Base-by-base conservation (phyloP, 2,329 filamentous ascomycete genomes). In the Thelonectria blattea region DNA sequence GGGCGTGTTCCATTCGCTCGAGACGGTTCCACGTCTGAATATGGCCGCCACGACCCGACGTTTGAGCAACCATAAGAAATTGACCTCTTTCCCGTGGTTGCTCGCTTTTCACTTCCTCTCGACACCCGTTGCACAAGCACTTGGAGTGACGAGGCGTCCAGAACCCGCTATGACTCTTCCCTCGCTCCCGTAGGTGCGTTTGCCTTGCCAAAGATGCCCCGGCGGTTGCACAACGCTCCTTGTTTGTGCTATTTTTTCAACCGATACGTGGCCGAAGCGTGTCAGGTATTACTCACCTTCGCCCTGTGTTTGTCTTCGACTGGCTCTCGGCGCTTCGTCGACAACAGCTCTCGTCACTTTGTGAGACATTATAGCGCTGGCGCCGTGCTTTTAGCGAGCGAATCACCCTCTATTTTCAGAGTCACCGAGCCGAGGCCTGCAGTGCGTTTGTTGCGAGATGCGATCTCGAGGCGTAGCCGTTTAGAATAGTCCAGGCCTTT, bases 251-350 rank as follows among this genome's bases (percentile, higher is more conserved):
- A 20, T 50, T 50, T 50, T 50, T 42, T 18, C 27, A 18, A 32
- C 17, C 24, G 22, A 49, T 56, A 51, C 47, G 54, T 50, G 54
- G 54, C 46, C 39, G 24, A 17, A 4, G 24, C 14, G 34, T 49
- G 53, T n/a, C 53, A 56, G 14, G 42, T 56, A 37, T 56, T 56
- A 56, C 54, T 56, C 54, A 51, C 37, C n/a, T 15, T 15, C 27
- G 54, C 54, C 54, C 17, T 51, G 46, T 51, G 20, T 53, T 45
- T 43, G 17, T 20, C 1, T 18, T 34, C 34, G 20, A 49, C 39
- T 56, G 24, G 34, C 34, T 24, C 34, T 17, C 45, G 18, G 32
- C 18, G 45, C 17, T 3, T 22, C 3, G 24, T 6, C 7, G 15
- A 37, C 34, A 12, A 11, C 45, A n/a, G 27, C 45, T 32, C 17